Evolutionary conservation across 441 rosid genomes (phyloP), one percentile per base, ranked within the genome.

Genomic region (Euphorbia corollata): DNA sequence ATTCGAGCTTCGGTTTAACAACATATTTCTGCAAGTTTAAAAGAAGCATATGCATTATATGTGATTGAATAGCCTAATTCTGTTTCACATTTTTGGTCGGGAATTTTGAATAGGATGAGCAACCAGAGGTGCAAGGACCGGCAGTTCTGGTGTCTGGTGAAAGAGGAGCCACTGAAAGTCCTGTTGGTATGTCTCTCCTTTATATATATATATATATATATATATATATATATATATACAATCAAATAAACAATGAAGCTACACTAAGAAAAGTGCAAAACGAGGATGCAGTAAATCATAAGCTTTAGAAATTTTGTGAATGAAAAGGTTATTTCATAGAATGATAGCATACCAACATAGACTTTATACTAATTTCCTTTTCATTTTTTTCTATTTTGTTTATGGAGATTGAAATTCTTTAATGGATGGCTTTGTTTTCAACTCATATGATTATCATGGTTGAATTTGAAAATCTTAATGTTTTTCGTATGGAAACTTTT

Each of bases 81-180:
- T 19, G 22, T 20, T 41, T 45, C 45, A 19, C 36, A 60, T 61
- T 41, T 30, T 32, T 22, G 23, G 53, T 20, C 45, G 39, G 63
- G 50, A 61, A 47, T 63, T 34, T 56, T 72, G 59, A 20, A 38
- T 74, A 91, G 98, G 93, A 95, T 79, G 97, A 95, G 62, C 99
- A 95, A 74, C 96, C 97, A 62, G 98, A 92, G 80, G 80, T 92
- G 16, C 99, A 95, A 76, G 99, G 99, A 72, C 85, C 96, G 0
- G 96, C 90, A 4, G 85, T 83, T 36, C 71, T 88, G 84, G 93
- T 95, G 60, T 87, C 97, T 24, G 78, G 85, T 61, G 93, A 92
- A 78, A 78, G 86, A 81, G 98, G 95, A 68, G 89, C 97, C 45
- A 92, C 99, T 24, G 74, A 56, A 45, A 95, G 99, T 84, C 92